These are phyloP conservation scores for Phytophthora fragariae DNA, from an alignment of 352 stramenopile genomes.

Conservation along the genomic window DNA sequence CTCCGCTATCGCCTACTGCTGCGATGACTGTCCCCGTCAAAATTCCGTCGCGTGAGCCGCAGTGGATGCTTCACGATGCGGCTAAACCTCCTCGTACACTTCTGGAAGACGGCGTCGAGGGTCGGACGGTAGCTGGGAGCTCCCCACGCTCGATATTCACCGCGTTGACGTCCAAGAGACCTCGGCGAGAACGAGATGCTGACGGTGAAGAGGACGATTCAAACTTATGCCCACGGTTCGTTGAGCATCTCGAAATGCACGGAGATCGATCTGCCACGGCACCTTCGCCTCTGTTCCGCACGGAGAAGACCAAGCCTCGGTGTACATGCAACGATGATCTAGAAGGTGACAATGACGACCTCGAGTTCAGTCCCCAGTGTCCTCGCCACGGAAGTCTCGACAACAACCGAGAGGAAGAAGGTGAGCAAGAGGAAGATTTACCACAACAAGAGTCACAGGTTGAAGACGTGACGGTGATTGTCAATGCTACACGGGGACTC, in stretches of 20 bases:
- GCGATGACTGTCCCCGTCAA: neutral
- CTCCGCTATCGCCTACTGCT: slow-evolving; percentile 8
- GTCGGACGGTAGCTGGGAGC: slow-evolving; percentile 21
- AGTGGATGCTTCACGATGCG: slow-evolving; percentile 20
- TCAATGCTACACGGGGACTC: slow-evolving; percentile 58
- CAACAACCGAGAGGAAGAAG: slow-evolving; percentile 33
- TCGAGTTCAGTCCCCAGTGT: neutral
- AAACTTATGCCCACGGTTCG: slow-evolving; percentile 30
- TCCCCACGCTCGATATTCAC: slow-evolving; percentile 26
- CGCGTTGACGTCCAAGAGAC: slow-evolving; percentile 14
- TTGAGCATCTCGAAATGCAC: slow-evolving; percentile 27
- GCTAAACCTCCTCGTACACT: slow-evolving; percentile 16
- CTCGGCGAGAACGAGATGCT: slow-evolving; percentile 11
- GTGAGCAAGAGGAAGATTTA: neutral
- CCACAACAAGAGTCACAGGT: slow-evolving; percentile 7
- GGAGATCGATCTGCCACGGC: slow-evolving; percentile 20
- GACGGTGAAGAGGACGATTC: slow-evolving; percentile 12
- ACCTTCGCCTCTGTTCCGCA: slow-evolving; percentile 24
- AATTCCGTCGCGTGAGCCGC: neutral
- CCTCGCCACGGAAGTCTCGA: slow-evolving; percentile 9
- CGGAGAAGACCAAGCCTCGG: slow-evolving; percentile 14
- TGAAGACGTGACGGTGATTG: slow-evolving; percentile 57
- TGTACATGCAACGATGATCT: slow-evolving; percentile 10
- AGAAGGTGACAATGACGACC: neutral
- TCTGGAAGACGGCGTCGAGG: slow-evolving; percentile 30